Conservation (phyloP, 352 stramenopile species). For the Plasmopara muralis region DNA sequence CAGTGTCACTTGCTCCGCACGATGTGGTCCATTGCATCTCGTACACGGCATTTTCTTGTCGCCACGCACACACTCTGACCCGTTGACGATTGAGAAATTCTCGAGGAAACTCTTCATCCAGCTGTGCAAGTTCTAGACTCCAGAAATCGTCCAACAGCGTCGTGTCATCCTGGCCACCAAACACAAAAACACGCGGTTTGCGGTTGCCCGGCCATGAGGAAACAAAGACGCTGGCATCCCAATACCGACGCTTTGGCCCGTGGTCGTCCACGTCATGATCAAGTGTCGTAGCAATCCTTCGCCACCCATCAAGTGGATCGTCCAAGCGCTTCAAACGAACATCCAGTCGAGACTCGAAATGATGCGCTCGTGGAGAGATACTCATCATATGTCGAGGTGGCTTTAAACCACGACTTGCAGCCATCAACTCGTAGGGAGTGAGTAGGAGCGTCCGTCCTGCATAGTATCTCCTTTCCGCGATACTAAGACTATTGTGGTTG, state of each 20-base stretch:
- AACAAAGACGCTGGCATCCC: slow-evolving; percentile 34
- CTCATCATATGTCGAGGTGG: slow-evolving; percentile 20
- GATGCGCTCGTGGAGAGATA: slow-evolving; percentile 16
- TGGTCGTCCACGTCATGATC: slow-evolving; percentile 9
- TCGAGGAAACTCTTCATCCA: slow-evolving; percentile 26
- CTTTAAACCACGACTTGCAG: slow-evolving; percentile 25
- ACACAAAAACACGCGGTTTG: slow-evolving; percentile 34
- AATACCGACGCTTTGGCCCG: slow-evolving; percentile 33
- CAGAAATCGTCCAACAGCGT: slow-evolving; percentile 52
- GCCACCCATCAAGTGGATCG: slow-evolving; percentile 38
- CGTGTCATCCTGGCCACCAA: slow-evolving; percentile 68
- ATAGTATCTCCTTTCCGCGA: slow-evolving; percentile 23
- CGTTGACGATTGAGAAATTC: slow-evolving; percentile 17
- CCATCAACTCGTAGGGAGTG: slow-evolving; percentile 44
- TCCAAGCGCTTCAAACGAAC: slow-evolving; percentile 35
- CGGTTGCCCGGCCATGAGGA: slow-evolving; percentile 6
- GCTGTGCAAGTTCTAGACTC: slow-evolving; percentile 35
- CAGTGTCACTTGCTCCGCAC: slow-evolving; percentile 27
- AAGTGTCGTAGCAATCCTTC: slow-evolving; percentile 9
- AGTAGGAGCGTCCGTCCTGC: slow-evolving; percentile 32
- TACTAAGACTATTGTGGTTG: slow-evolving; percentile 18
- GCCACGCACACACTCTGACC: slow-evolving; percentile 36
- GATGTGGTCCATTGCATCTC: slow-evolving; percentile 33
- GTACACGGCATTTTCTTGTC: slow-evolving; percentile 31
- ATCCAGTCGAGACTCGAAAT: slow-evolving; percentile 25